phyloP scores from a whole-genome alignment of 768 basidiomycete species.

The Tulasnella sp. region DNA sequence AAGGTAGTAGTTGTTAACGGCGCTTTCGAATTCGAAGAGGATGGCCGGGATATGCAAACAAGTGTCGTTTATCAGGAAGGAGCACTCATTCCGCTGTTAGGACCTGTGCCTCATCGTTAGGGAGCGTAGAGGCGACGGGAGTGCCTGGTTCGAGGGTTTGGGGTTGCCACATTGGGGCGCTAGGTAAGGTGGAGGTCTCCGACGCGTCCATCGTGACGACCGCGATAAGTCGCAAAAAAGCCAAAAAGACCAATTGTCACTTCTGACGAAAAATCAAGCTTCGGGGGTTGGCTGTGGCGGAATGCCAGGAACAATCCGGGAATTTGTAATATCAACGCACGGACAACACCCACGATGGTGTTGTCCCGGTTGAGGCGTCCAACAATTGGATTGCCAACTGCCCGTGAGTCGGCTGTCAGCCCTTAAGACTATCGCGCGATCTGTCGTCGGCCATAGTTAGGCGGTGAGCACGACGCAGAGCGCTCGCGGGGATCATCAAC shows the following conservation, averaged over 20 bases:
- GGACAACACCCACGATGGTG: background rate
- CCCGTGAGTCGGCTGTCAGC: no score
- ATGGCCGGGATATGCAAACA: no score
- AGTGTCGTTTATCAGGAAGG: no score
- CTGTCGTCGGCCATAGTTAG: no score
- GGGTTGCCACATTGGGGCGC: background rate
- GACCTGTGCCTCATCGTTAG: conserved; percentile 25
- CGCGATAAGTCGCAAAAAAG: background rate
- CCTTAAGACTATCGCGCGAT: no score
- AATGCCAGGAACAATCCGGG: background rate
- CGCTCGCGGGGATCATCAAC: no score
- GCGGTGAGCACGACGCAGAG: no score
- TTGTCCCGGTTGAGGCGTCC: background rate
- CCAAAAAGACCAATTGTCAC: background rate
- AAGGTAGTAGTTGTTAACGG: conserved; percentile 96
- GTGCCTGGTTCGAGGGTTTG: background rate
- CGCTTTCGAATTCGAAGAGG: no score
- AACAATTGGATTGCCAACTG: background rate
- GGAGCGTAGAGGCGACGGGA: background rate
- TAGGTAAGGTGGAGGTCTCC: background rate
- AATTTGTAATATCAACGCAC: background rate
- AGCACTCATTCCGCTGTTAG: no score
- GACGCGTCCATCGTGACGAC: background rate
- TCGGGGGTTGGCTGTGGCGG: background rate
- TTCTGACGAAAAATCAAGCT: background rate